Percentiles rank a stretch among this genome's conserved stretches.
Conservation (phyloP, 768 basidiomycete genomes). For the Macrolepiota fuliginosa region DNA sequence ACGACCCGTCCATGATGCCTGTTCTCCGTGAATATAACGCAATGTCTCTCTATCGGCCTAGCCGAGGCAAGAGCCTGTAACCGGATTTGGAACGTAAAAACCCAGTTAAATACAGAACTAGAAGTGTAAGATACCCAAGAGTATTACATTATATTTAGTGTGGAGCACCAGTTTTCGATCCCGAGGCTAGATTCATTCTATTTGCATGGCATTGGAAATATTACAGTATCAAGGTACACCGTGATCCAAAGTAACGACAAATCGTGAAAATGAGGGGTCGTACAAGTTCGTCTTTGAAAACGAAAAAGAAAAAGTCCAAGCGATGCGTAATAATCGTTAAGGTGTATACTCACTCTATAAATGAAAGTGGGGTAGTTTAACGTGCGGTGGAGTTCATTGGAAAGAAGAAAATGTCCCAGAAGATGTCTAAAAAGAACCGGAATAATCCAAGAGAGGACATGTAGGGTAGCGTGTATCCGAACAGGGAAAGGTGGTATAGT, state of each 20-base stretch:
- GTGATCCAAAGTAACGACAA: too few relatives aligned
- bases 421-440: neutral
- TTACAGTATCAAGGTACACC: neutral
- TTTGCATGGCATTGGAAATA: neutral
- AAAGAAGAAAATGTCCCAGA: neutral
- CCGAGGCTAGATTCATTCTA: neutral
- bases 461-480: slow-evolving; percentile 3
- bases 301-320: neutral
- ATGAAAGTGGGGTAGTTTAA: slow-evolving; percentile 4
- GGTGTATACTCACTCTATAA: neutral
- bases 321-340: neutral
- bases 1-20: slow-evolving; percentile 4
- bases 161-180: neutral
- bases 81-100: neutral
- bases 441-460: neutral
- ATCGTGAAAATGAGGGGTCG: neutral
- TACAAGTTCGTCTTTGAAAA: neutral
- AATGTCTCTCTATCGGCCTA: too few relatives aligned
- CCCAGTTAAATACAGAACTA: too few relatives aligned
- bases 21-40: neutral
- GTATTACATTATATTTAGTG: neutral
- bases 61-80: too few relatives aligned
- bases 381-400: neutral
- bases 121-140: neutral
- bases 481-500: slow-evolving; percentile 9